Conservation (phyloP, 768 basidiomycete genomes). For the Hortiboletus campestris region DNA sequence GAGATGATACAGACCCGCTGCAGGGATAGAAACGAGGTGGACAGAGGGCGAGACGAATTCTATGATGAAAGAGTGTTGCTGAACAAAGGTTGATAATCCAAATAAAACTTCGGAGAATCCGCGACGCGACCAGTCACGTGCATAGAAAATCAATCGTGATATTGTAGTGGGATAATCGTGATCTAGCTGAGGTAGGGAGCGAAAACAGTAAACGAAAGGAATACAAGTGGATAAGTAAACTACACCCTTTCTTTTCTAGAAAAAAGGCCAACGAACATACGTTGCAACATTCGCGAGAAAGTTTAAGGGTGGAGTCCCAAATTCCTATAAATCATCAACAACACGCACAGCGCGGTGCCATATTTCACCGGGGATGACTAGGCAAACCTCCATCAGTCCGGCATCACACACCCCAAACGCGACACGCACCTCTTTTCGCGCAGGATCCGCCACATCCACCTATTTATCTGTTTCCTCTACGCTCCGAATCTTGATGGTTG, state of each 20-base stretch:
- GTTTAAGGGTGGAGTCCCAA: not conserved
- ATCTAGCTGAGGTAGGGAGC: conserved; percentile 8
- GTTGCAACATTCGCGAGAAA: conserved; percentile 7
- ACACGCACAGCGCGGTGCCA: conserved; percentile 45
- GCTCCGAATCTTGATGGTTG: conserved; percentile 33
- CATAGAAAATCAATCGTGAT: conserved; percentile 22
- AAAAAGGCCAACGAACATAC: not conserved
- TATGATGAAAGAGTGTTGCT: not conserved
- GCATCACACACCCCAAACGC: not conserved
- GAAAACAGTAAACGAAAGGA: conserved; percentile 4
- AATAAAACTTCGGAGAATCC: not conserved
- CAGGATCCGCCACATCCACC: conserved; percentile 65
- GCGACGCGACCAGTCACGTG: conserved; percentile 28
- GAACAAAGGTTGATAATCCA: not conserved
- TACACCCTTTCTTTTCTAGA: conserved; percentile 17
- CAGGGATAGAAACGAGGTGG: conserved; percentile 2
- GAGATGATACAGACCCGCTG: conserved; percentile 30
- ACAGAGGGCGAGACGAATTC: not conserved
- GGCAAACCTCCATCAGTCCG: not conserved
- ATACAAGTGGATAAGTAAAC: conserved; percentile 21
- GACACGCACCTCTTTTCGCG: conserved; percentile 69
- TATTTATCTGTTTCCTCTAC: conserved; percentile 44
- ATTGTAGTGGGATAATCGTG: conserved; percentile 4
- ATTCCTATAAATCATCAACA: conserved; percentile 4
- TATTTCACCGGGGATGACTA: conserved; percentile 26